Percentiles rank a stretch among this genome's conserved stretches.
These are phyloP conservation scores for Gryganskiella cystojenkinii DNA, from an alignment of 192 early-diverging fungal genomes.

Conservation along the genomic window DNA sequence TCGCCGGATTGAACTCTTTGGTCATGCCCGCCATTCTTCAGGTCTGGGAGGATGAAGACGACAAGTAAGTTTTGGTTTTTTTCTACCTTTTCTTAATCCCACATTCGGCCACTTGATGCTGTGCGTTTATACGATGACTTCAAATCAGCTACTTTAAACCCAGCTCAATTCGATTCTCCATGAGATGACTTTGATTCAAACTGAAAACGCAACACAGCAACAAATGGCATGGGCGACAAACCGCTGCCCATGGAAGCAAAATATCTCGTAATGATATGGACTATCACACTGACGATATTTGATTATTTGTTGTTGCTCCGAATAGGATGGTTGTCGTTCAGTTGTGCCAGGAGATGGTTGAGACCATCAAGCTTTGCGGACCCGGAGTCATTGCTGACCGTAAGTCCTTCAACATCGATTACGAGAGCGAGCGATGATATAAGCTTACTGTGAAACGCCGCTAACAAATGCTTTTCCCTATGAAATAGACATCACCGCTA, in stretches of 20 bases:
- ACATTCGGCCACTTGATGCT: too few species aligned
- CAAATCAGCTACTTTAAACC: constrained; percentile 49
- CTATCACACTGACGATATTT: neutral
- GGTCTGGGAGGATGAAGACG: constrained; percentile 86
- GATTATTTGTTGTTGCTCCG: neutral
- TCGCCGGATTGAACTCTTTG: constrained; percentile 72
- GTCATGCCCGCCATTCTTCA: constrained; percentile 76
- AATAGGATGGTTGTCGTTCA: constrained; percentile 80
- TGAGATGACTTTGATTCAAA: constrained; percentile 43
- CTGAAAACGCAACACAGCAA: constrained; percentile 62
- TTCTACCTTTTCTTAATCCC: neutral
- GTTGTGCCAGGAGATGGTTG: constrained; percentile 77
- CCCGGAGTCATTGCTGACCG: constrained; percentile 72
- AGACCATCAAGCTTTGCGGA: constrained; percentile 78
- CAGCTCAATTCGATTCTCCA: constrained; percentile 51
- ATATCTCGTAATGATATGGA: too few species aligned
- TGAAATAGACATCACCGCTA: constrained; percentile 3
- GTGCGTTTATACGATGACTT: constrained; percentile 32
- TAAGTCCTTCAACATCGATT: constrained; percentile 37
- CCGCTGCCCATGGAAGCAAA: too few species aligned
- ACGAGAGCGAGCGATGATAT: neutral
- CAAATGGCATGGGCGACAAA: too few species aligned
- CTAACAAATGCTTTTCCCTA: neutral
- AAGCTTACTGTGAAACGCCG: neutral
- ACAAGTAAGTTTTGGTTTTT: constrained; percentile 60